Evolutionary conservation across 768 basidiomycete species (phyloP), one percentile per base, ranked within the genome.

Genomic region (Pleurotus platypus): DNA sequence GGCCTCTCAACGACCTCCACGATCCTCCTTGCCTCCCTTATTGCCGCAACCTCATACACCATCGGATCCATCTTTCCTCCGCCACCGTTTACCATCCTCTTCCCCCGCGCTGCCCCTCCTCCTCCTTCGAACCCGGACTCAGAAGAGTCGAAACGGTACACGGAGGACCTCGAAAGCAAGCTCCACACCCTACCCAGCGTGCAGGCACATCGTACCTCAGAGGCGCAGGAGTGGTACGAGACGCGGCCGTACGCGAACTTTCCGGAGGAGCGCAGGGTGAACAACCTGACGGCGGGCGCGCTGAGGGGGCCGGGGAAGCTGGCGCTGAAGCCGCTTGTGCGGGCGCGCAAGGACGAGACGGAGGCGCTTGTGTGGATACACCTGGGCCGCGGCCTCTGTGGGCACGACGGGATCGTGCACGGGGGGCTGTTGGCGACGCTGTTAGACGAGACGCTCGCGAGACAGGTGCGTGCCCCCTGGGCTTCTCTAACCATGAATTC

Each of bases 391-490:
- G 90, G 87, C 1, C 60, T 98, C 51, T 98, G 96, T 66, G 95
- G 92, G 3, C 89, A 96, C 60, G 94, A 96, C 70, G 96, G 96
- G 0, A 94, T 99, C 59, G 75, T 98, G 2, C 96, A 99, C 64
- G 96, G 96, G 0, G 96, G 96, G 1, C 64, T 98, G 58, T 75
- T 98, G 16, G 93, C 94, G 39, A 97, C 94, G 1, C 70, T 98
- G 15, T 68, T 97, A 55, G 96, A 99, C 60, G 96, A 99, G 76
- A 77, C 78, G 13, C 67, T 97, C 40, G 87, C 87, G 56, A 75
- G 96, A 58, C 89, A 84, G 63, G 95, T 95, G 20, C 20, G 20
- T 20, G 20, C 20, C 20, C 20, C 20, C 20, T 20, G 20, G 20
- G 20, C 20, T 20, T 20, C 20, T 20, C 20, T 20, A 20, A 20